These are phyloP conservation scores for Onygenales sp. DNA, from an alignment of 2,329 filamentous ascomycete species.

Conservation along the genomic window DNA sequence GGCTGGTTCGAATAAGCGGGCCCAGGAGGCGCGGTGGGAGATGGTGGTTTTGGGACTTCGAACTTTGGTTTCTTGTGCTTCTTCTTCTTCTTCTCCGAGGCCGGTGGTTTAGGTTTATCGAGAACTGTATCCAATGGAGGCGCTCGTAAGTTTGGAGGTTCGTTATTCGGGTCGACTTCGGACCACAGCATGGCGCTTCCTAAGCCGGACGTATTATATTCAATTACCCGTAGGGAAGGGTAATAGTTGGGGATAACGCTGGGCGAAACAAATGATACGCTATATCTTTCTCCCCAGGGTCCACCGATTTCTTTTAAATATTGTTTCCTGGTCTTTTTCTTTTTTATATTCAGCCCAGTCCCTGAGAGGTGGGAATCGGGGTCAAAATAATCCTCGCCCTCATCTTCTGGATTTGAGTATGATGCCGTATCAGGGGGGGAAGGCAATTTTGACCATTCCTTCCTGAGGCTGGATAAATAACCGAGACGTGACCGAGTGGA, in stretches of 20 bases:
- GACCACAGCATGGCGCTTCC: conserved; percentile 41
- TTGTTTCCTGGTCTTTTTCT: conserved; percentile 39
- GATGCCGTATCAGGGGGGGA: conserved; percentile 32
- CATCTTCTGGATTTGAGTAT: conserved; percentile 9
- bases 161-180: conserved; percentile 4
- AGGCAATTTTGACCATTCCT: conserved; percentile 69
- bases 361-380: conserved; percentile 3
- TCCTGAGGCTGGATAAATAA: conserved; percentile 69
- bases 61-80: conserved; percentile 50
- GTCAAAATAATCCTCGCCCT: conserved; percentile 13
- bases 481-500: conserved; percentile 58
- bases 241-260: conserved; percentile 92
- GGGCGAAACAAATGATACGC: conserved; percentile 68
- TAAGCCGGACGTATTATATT: conserved; percentile 82
- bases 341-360: conserved; percentile 39
- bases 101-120: not conserved
- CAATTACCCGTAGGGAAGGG: conserved; percentile 77
- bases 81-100: conserved; percentile 25
- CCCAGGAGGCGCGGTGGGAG: conserved; percentile 63
- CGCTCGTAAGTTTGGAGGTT: not conserved
- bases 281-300: conserved; percentile 74
- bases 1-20: conserved; percentile 84
- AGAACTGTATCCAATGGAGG: not conserved
- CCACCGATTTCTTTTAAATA: conserved; percentile 64
- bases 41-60: conserved; percentile 60